A percentile compares a stretch with the other conserved stretches of the same genome.
phyloP scores from a whole-genome alignment of 2,329 filamentous ascomycete species.

The Penicillium sp. region DNA sequence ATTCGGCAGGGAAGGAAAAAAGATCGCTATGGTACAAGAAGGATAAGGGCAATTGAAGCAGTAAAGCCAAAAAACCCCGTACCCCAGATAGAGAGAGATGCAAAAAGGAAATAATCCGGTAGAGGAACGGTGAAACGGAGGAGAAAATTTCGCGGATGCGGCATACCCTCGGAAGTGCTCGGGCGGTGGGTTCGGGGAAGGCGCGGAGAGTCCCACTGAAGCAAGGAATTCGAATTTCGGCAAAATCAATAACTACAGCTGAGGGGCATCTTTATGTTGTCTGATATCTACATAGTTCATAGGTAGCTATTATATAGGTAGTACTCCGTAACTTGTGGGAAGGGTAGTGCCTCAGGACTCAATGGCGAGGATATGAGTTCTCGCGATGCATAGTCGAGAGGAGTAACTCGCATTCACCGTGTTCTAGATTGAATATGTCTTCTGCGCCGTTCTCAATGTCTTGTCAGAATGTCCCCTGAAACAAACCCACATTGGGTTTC shows the following conservation, averaged over 20 bases:
- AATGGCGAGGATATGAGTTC: background rate
- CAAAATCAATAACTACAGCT: no score
- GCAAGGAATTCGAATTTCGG: background rate
- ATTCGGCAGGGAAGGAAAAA: constrained; percentile 16
- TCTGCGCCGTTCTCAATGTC: background rate
- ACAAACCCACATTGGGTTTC: background rate
- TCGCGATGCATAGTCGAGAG: background rate
- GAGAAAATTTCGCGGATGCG: constrained; percentile 43
- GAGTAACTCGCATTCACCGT: background rate
- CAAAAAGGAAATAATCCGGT: constrained; percentile 21
- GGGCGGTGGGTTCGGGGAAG: constrained; percentile 31
- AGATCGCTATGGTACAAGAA: constrained; percentile 31
- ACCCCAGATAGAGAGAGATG: constrained; percentile 27
- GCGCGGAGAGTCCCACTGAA: constrained; percentile 16
- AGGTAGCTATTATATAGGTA: no score
- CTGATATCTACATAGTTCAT: no score
- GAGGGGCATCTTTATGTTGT: no score
- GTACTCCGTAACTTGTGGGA: background rate
- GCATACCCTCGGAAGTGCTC: constrained; percentile 40
- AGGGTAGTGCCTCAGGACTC: constrained; percentile 1
- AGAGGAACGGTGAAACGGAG: constrained; percentile 26
- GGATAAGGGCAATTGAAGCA: constrained; percentile 30
- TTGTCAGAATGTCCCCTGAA: background rate
- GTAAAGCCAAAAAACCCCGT: constrained; percentile 30
- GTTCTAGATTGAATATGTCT: background rate